A percentile compares a stretch with the other conserved stretches of the same genome.
Evolutionary conservation across 2,329 filamentous ascomycete species (phyloP).

Genomic region (Zymoseptoria ardabiliae): DNA sequence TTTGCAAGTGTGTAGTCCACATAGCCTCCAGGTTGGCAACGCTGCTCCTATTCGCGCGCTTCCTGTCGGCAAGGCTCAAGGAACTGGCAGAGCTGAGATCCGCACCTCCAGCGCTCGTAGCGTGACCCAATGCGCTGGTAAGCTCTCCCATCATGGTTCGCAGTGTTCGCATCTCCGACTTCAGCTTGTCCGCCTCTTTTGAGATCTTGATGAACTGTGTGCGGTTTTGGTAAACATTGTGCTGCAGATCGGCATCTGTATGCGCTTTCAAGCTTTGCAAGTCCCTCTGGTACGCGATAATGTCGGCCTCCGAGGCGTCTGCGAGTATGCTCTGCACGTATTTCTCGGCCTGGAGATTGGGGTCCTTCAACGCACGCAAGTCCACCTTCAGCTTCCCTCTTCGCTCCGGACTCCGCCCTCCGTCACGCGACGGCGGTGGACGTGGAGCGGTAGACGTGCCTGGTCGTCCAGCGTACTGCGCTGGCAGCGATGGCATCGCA

Average conservation of each 20-base stretch:
- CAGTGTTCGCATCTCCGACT: slow-evolving; percentile 87
- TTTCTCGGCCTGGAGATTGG: slow-evolving; percentile 71
- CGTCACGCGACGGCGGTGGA: slow-evolving; percentile 17
- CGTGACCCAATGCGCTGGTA: slow-evolving; percentile 46
- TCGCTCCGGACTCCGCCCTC: slow-evolving; percentile 29
- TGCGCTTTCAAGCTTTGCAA: slow-evolving; percentile 70
- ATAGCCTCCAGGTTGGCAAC: slow-evolving; percentile 67
- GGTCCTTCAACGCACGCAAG: slow-evolving; percentile 68
- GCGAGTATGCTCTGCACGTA: slow-evolving; percentile 56
- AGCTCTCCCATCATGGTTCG: slow-evolving; percentile 88
- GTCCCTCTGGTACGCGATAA: slow-evolving; percentile 69
- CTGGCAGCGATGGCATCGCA: slow-evolving; percentile 52
- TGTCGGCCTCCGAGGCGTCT: slow-evolving; percentile 82
- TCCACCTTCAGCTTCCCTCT: slow-evolving; percentile 59
- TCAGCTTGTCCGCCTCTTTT: slow-evolving; percentile 96
- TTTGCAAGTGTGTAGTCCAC: slow-evolving; percentile 63
- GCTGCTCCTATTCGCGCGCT: slow-evolving; percentile 76
- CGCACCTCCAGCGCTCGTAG: slow-evolving; percentile 34
- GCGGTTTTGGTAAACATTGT: slow-evolving; percentile 93
- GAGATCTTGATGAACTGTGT: slow-evolving; percentile 99
- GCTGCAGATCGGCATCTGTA: slow-evolving; percentile 77
- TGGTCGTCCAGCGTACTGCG: slow-evolving; percentile 44
- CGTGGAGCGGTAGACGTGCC: slow-evolving; percentile 3
- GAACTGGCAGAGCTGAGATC: slow-evolving; percentile 31
- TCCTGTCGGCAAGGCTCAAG: slow-evolving; percentile 36